Evolutionary conservation across 2,329 filamentous ascomycete genomes (phyloP).

Genomic region (Hirsutella thompsonii): DNA sequence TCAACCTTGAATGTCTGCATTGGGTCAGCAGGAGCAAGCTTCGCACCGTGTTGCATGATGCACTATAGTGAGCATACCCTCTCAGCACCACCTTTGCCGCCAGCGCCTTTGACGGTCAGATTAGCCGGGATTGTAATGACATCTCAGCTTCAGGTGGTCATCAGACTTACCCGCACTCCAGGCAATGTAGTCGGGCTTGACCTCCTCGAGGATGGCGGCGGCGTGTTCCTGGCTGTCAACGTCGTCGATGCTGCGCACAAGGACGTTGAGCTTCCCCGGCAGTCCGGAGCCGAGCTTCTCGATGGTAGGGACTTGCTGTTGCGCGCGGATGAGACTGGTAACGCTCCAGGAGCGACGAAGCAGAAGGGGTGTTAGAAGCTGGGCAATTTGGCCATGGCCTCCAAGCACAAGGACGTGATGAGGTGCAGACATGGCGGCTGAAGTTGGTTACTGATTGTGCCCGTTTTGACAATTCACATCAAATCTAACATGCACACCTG

Average conservation of each 20-base stretch:
- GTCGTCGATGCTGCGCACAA: slow-evolving; percentile 60
- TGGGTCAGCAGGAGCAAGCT: slow-evolving; percentile 3
- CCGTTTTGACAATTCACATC: too few species aligned
- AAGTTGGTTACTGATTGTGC: too few species aligned
- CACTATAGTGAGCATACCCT: slow-evolving; percentile 16
- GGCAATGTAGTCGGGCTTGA: slow-evolving; percentile 52
- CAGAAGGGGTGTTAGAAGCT: slow-evolving; percentile 63
- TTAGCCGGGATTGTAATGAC: neutral
- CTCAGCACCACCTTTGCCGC: slow-evolving; percentile 43
- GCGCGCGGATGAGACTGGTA: slow-evolving; percentile 62
- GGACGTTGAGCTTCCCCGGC: slow-evolving; percentile 52
- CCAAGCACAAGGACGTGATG: slow-evolving; percentile 59
- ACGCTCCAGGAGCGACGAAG: slow-evolving; percentile 64
- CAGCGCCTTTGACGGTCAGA: slow-evolving; percentile 29
- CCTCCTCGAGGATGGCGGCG: slow-evolving; percentile 44
- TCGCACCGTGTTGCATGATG: neutral
- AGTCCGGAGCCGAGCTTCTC: slow-evolving; percentile 44
- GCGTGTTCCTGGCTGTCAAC: slow-evolving; percentile 52
- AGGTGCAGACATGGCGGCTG: slow-evolving; percentile 16
- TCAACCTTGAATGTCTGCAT: slow-evolving; percentile 43
- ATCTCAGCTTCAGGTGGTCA: neutral
- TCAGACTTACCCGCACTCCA: slow-evolving; percentile 51
- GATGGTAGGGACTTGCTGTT: slow-evolving; percentile 54
- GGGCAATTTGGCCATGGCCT: slow-evolving; percentile 69
- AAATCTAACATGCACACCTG: too few species aligned